A percentile compares a stretch with the other conserved stretches of the same genome.
Conservation (phyloP, 306 rosid genomes). For the Acacia melanoxylon region DNA sequence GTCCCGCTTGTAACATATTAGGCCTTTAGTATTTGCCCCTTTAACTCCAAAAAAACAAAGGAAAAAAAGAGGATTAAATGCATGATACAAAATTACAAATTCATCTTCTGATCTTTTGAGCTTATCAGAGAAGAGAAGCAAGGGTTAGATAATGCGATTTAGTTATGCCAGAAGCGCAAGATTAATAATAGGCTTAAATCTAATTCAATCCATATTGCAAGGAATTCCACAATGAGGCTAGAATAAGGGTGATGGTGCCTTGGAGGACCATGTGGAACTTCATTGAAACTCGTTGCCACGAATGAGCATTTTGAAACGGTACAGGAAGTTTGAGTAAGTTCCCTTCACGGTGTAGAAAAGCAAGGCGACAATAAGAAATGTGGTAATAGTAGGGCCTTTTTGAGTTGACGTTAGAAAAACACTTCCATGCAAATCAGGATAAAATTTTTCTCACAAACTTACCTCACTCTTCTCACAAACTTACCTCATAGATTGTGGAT, state of each 20-base stretch:
- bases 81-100: background rate
- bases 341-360: background rate
- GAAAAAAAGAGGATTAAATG: background rate
- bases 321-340: background rate
- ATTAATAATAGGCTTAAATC: background rate
- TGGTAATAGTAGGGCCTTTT: background rate
- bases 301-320: slow-evolving; percentile 2
- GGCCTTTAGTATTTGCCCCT: too few species aligned
- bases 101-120: background rate
- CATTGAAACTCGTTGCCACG: background rate
- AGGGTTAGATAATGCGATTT: background rate
- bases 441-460: too few species aligned
- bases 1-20: too few species aligned
- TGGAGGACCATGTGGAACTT: background rate
- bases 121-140: background rate
- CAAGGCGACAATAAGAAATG: background rate
- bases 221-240: background rate
- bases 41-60: too few species aligned
- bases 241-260: background rate
- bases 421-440: too few species aligned
- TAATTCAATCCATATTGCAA: background rate
- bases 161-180: background rate
- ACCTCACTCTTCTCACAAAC: too few species aligned
- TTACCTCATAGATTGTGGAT: too few species aligned
- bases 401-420: too few species aligned